Evolutionary conservation across 768 basidiomycete species (phyloP), one percentile per base, ranked within the genome.

Genomic region (Mycena crocata): DNA sequence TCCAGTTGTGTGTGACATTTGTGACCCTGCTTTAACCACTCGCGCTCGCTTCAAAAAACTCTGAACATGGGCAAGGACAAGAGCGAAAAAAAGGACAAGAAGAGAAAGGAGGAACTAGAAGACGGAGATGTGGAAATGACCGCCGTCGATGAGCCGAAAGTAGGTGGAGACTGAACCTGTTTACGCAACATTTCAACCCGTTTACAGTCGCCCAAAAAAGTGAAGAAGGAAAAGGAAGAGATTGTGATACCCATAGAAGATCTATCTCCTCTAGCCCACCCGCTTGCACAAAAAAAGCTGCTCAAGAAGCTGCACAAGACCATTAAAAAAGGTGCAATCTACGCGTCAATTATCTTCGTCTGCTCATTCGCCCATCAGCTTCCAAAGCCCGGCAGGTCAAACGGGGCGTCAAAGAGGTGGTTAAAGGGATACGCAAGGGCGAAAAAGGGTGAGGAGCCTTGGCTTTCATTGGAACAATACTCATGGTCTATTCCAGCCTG

Each of bases 391-490:
- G 97, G 65, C 96, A 98, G 79, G 92, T 99, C 34, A 98, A 98
- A 83, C 89, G 98, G 48, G 98, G 98, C 42, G 97, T 99, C 51
- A 99, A 99, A 80, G 98, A 99, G 79, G 94, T 99, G 35, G 95
- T 98, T 46, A 99, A 99, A 79, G 95, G 95, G 4, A 92, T 99
- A 44, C 87, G 96, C 58, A 99, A 99, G 77, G 96, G 96, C 64
- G 97, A 99, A 78, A 95, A 93, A 84, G 98, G 98, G 95, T 91
- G 73, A 66, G 91, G 82, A 21, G 46, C 42, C 14, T 10, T 28
- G 3, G 26, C 19, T 49, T 50, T 49, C 35, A 50, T 45, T 35
- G 15, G 17, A 15, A 59, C 61, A 50, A 28, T 24, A 45, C 55
- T 51, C n/a, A 57, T 26, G 12, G 23, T 30, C 5, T 15, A 1